Evolutionary conservation across 75 land plant species (phyloP).

Genomic region (Sequoiadendron giganteum): DNA sequence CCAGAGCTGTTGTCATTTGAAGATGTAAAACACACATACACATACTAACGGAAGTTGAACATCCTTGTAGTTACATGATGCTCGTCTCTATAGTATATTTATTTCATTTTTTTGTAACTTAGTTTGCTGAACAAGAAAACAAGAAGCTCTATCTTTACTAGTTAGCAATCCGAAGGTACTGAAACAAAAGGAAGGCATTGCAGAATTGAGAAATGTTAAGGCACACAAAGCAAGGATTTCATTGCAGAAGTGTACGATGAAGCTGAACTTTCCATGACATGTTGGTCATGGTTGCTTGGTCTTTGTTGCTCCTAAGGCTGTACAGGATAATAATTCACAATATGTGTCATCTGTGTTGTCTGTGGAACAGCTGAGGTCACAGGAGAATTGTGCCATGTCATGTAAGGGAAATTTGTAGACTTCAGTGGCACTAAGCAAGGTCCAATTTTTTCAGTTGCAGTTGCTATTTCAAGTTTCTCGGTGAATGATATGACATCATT

Average conservation of each 20-base stretch:
- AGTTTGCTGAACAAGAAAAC: not conserved
- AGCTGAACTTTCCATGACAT: not conserved
- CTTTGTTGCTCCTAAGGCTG: not conserved
- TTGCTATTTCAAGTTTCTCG: not conserved
- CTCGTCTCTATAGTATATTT: not conserved
- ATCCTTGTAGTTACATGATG: not conserved
- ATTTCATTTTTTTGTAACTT: not conserved
- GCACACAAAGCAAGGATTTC: not conserved
- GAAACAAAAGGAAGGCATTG: not conserved
- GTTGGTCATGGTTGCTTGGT: not conserved
- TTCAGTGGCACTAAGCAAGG: not conserved
- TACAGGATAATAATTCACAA: not conserved
- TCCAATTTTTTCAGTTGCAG: not conserved
- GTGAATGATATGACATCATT: not conserved
- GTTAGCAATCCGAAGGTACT: not conserved
- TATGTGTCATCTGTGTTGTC: not conserved
- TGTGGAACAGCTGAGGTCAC: not conserved
- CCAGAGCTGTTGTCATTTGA: not conserved
- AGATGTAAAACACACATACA: not conserved
- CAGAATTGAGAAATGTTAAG: not conserved
- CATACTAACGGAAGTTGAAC: not conserved
- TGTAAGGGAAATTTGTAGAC: not conserved
- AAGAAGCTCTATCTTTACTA: not conserved
- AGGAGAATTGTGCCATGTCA: not conserved
- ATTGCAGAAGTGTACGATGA: not conserved